Evolutionary conservation across 208 protist genomes (phyloP).

Genomic region (Wallacemonas sp.): DNA sequence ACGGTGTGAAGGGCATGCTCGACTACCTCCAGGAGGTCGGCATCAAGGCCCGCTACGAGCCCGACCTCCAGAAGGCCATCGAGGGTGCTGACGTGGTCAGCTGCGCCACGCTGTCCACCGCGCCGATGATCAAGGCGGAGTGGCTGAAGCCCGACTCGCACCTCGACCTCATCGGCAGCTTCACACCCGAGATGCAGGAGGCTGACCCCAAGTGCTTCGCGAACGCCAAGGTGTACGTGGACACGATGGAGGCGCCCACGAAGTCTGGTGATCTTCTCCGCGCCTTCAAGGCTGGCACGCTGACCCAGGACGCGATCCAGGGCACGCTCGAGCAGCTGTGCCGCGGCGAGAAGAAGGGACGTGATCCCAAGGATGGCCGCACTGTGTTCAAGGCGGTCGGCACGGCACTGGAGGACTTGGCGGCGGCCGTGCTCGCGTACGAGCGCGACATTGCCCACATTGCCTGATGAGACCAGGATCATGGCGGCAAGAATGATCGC

Average conservation of each 20-base stretch:
- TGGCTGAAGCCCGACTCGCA: conserved; percentile 18
- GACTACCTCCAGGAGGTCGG: background rate
- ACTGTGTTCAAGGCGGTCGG: conserved; percentile 26
- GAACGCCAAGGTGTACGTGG: conserved; percentile 8
- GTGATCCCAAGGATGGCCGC: conserved; percentile 8
- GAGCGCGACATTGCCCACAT: no score
- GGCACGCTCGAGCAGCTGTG: conserved; percentile 14
- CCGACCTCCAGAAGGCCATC: conserved; percentile 3
- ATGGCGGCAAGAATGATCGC: no score
- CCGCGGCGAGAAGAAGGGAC: conserved; percentile 16
- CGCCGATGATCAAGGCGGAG: conserved; percentile 11
- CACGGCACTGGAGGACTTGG: conserved; percentile 21
- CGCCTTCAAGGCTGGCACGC: conserved; percentile 23
- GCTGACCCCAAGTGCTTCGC: conserved; percentile 12
- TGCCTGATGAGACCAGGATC: no score
- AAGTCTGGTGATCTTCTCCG: conserved; percentile 20
- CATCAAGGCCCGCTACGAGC: conserved; percentile 9
- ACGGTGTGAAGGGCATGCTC: background rate
- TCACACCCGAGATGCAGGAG: conserved; percentile 20
- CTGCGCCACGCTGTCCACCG: conserved; percentile 7
- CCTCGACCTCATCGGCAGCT: conserved; percentile 15
- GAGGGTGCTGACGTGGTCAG: conserved; percentile 10
- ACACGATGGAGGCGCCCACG: conserved; percentile 18
- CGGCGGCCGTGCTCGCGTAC: conserved; percentile 15
- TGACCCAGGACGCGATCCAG: conserved; percentile 15